phyloP scores from a whole-genome alignment of 495 filamentous ascomycete genomes.

The Aspergillus biplanus region DNA sequence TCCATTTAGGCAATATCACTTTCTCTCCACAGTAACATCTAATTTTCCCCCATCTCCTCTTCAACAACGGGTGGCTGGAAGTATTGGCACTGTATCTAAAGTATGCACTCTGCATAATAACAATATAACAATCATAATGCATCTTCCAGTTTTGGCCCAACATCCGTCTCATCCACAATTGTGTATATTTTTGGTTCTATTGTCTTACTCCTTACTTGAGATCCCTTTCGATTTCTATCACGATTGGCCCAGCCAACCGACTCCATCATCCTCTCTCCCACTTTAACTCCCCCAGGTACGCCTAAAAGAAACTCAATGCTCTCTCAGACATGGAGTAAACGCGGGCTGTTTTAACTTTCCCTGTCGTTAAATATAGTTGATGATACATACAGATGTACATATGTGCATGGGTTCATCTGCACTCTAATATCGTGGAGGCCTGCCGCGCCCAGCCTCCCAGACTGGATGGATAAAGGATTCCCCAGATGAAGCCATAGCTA shows the following conservation, averaged over 20 bases:
- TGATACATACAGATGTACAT: not conserved
- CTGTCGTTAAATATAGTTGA: conserved; percentile 5
- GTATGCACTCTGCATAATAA: conserved; percentile 7
- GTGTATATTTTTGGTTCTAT: conserved; percentile 10
- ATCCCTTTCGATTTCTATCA: not conserved
- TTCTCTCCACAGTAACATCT: not conserved
- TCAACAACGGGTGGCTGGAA: conserved; percentile 4
- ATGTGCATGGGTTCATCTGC: not conserved
- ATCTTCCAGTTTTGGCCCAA: not conserved
- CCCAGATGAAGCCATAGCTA: not conserved
- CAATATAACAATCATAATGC: not conserved
- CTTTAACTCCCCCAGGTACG: not conserved
- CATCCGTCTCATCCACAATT: not conserved
- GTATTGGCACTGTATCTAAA: not conserved
- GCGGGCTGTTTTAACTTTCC: not conserved
- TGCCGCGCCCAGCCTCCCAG: conserved; percentile 3
- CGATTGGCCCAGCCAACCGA: conserved; percentile 6
- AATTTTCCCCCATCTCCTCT: conserved; percentile 1
- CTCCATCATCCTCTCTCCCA: not conserved
- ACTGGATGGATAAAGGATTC: not conserved
- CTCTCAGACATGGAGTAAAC: not conserved
- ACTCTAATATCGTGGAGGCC: not conserved
- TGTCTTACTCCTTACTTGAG: conserved; percentile 8
- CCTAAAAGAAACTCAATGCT: not conserved
- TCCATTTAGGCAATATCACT: not conserved